Evolutionary conservation across 495 filamentous ascomycete species (phyloP), one percentile per base, ranked within the genome.

Genomic region (Antarctomyces pellizariae): DNA sequence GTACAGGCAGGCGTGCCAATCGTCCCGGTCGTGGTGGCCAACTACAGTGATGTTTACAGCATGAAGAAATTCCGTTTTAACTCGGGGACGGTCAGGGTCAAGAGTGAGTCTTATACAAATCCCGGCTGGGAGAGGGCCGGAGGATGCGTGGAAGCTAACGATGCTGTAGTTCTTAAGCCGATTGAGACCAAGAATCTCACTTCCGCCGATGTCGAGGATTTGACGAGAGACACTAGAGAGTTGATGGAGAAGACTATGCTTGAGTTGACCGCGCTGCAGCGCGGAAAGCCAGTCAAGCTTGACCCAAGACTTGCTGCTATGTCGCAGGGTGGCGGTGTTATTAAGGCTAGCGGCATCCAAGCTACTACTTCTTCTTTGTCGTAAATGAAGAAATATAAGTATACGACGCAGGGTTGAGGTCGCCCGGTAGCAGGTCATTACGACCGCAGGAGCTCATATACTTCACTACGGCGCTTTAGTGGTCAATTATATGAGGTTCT

Each of bases 1-100:
- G 67, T 99, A 4, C 75, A 93, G 54, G 89, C 84, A 0, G 72
- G 78, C 42, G 84, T 91, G 15, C 80, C 79, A 11, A 76, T 95
- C 41, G 71, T 99, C 19, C 84, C 84, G 0, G 55, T 91, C 12
- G 76, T 95, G 12, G 62, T 66, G 5, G 75, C 67, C 41, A 93
- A 90, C 53, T 97, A 97, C 45, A 68, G 64, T 16, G 67, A 92
- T 39, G 45, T 99, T 13, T 47, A 93, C 36, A 75, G 71, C 36
- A 49, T 76, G 35, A 65, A 71, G 47, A 53, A 54, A 22, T 35
- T 63, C 36, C 58, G 67, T 4, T 95, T 93, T 44, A 63, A 62
- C 24, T 50, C 64, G 0, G 86, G 86, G 3, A 58, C 48, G 20
- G 77, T 99, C 34, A 75, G 71, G 14, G 53, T 86, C 25, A 86